phyloP scores from a whole-genome alignment of 2,329 filamentous ascomycete species.

The Penicillium thymicola region DNA sequence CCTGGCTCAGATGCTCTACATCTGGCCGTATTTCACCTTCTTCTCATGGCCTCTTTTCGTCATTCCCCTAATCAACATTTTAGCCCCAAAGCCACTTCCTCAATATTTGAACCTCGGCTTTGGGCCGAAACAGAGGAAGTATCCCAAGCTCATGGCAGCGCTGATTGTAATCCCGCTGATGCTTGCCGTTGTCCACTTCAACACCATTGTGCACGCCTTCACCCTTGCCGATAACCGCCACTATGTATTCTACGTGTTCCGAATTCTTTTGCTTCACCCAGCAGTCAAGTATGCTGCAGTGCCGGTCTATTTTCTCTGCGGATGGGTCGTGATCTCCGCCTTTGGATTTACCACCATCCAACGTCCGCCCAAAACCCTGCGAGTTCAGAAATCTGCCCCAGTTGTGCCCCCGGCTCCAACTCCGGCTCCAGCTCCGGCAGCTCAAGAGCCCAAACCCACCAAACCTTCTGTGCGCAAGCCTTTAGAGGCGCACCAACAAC shows the following conservation, averaged over 20 bases:
- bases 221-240: conserved; percentile 95
- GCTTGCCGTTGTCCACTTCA: conserved; percentile 62
- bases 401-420: conserved; percentile 14
- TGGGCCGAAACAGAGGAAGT: conserved; percentile 28
- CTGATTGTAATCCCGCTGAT: conserved; percentile 42
- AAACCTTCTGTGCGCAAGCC: neutral
- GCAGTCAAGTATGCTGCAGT: conserved; percentile 65
- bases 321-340: conserved; percentile 64
- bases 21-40: conserved; percentile 86
- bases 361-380: conserved; percentile 21
- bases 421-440: neutral
- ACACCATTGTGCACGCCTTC: conserved; percentile 94
- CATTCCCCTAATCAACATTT: conserved; percentile 48
- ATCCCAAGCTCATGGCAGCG: conserved; percentile 41
- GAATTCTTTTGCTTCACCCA: conserved; percentile 67
- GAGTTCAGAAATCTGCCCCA: conserved; percentile 11
- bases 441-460: neutral
- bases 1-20: conserved; percentile 87
- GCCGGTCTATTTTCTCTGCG: conserved; percentile 67
- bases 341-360: conserved; percentile 49
- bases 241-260: conserved; percentile 96
- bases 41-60: conserved; percentile 80
- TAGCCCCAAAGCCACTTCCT: conserved; percentile 37
- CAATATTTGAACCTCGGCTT: conserved; percentile 35
- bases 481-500: conserved; percentile 8